phyloP scores from a whole-genome alignment of 768 basidiomycete species.

The Naganishia vaughanmartiniae region DNA sequence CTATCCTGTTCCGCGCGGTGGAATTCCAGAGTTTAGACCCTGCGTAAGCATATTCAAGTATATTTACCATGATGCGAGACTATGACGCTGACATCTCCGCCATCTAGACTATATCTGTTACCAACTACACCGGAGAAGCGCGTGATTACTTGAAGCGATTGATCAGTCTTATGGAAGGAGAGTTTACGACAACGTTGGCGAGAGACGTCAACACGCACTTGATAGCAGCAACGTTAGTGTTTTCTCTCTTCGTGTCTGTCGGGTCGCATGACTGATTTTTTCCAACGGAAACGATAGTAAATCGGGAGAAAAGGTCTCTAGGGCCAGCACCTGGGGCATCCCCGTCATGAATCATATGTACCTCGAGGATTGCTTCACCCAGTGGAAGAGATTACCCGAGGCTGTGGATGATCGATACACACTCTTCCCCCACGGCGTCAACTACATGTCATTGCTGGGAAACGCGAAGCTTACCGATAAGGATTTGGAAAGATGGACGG shows the following conservation, averaged over 20 bases:
- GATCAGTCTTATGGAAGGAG: constrained; percentile 71
- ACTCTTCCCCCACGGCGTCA: constrained; percentile 32
- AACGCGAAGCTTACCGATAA: constrained; percentile 30
- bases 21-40: constrained; percentile 61
- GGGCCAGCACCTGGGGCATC: constrained; percentile 75
- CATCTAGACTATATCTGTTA: constrained; percentile 70
- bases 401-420: constrained; percentile 21
- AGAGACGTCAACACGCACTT: constrained; percentile 68
- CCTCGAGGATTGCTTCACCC: constrained; percentile 83
- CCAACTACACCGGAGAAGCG: constrained; percentile 82
- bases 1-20: constrained; percentile 70
- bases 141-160: constrained; percentile 85
- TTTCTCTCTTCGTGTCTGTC: not conserved
- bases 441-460: constrained; percentile 36
- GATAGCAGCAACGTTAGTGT: constrained; percentile 74
- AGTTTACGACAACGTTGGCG: constrained; percentile 78
- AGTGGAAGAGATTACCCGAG: constrained; percentile 58
- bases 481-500: constrained; percentile 40
- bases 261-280: constrained; percentile 16
- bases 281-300: constrained; percentile 39
- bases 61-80: not conserved
- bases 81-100: not conserved
- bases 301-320: constrained; percentile 63
- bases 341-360: constrained; percentile 85
- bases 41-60: constrained; percentile 61